Evolutionary conservation across 1,139 yeast species (phyloP).

Genomic region (Kurtzmaniella quercitrusa): DNA sequence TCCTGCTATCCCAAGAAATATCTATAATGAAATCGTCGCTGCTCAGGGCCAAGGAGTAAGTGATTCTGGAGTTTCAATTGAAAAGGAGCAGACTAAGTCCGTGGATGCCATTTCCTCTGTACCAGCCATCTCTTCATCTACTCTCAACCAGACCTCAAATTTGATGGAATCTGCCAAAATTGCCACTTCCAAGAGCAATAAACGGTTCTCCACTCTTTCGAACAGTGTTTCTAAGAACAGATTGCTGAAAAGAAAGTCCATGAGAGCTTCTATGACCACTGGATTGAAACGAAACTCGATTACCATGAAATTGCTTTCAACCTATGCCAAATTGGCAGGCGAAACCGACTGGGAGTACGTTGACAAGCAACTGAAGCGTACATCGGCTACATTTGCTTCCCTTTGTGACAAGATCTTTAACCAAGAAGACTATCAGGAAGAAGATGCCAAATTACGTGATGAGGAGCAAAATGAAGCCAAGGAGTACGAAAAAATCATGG

Average conservation of each 20-base stretch:
- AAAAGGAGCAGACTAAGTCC: conserved; percentile 20
- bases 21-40: conserved; percentile 42
- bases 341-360: conserved; percentile 68
- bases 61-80: conserved; percentile 34
- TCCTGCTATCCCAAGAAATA: conserved; percentile 42
- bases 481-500: conserved; percentile 48
- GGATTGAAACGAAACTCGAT: conserved; percentile 64
- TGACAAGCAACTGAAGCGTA: conserved; percentile 70
- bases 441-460: conserved; percentile 48
- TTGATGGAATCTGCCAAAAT: conserved; percentile 30
- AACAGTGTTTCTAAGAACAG: conserved; percentile 28
- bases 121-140: conserved; percentile 2
- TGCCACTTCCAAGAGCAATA: conserved; percentile 16
- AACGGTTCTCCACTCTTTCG: conserved; percentile 30
- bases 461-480: conserved; percentile 48
- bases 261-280: conserved; percentile 38
- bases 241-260: conserved; percentile 34
- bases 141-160: conserved; percentile 11
- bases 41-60: conserved; percentile 30
- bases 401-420: conserved; percentile 73
- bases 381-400: conserved; percentile 73
- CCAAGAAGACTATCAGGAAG: conserved; percentile 51
- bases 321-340: conserved; percentile 66
- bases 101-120: conserved; percentile 11
- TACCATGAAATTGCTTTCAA: conserved; percentile 62